Percentiles rank a stretch among this genome's conserved stretches.
phyloP scores from a whole-genome alignment of 148 eudicot genomes.

The Vaccinium macrocarpon region DNA sequence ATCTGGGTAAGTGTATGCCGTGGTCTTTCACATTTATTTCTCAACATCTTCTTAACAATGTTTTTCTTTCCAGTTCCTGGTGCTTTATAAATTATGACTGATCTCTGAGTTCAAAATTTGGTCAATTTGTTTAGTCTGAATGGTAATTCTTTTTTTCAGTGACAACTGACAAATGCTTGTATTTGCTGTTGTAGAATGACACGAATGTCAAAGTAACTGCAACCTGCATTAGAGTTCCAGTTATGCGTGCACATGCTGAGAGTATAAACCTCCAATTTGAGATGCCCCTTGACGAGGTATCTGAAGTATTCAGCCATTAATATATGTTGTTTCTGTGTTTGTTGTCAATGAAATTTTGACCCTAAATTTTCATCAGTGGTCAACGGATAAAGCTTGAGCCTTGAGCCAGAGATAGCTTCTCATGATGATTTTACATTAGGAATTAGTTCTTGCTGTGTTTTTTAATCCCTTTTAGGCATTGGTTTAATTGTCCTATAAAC shows the following conservation, averaged over 20 bases:
- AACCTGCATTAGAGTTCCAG: constrained; percentile 85
- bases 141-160: neutral
- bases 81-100: neutral
- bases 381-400: neutral
- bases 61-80: neutral
- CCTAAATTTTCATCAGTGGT: neutral
- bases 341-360: neutral
- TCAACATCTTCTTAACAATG: neutral
- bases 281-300: constrained; percentile 92
- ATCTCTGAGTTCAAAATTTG: neutral
- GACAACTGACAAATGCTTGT: neutral
- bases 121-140: constrained; percentile 2
- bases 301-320: neutral
- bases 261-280: constrained; percentile 95
- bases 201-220: constrained; percentile 75
- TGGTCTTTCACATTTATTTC: neutral
- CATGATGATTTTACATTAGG: neutral
- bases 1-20: constrained; percentile 71
- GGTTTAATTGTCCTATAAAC: neutral
- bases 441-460: neutral
- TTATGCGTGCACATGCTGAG: constrained; percentile 94
- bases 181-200: constrained; percentile 48
- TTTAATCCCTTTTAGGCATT: neutral
- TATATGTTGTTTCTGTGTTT: neutral
- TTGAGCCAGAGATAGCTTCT: neutral